A percentile compares a stretch with the other conserved stretches of the same genome.
Conservation (phyloP, 2,329 filamentous ascomycete species). For the Zymoseptoria brevis region DNA sequence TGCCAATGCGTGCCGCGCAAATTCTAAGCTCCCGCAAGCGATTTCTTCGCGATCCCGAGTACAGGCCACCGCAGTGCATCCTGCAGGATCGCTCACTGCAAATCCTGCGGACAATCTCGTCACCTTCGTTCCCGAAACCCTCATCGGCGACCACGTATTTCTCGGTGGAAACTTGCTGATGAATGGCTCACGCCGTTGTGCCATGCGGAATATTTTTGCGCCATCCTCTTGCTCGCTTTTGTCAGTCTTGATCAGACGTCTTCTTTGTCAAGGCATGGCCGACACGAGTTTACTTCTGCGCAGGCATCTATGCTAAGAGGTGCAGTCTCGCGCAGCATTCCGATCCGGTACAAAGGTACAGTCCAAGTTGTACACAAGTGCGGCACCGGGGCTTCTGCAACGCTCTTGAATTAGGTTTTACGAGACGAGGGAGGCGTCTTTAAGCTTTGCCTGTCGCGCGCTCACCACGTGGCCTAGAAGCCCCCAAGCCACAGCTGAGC, state of each 20-base stretch:
- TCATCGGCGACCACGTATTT: not conserved
- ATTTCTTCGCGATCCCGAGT: not conserved
- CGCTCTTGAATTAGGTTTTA: not conserved
- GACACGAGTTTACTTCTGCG: not conserved
- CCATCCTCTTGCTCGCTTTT: not conserved
- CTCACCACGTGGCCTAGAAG: not conserved
- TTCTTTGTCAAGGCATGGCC: not conserved
- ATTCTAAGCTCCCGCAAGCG: not conserved
- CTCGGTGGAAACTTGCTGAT: not conserved
- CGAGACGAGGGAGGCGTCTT: not conserved
- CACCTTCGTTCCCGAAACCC: not conserved
- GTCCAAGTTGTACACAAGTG: not conserved
- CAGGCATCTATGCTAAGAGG: not conserved
- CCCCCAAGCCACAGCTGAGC: not conserved
- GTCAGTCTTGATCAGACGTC: not conserved
- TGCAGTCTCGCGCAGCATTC: not conserved
- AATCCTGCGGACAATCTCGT: not conserved
- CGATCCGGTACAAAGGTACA: not conserved
- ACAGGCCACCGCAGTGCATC: not conserved
- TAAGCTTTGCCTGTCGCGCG: not conserved
- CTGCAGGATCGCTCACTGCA: not conserved
- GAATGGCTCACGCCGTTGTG: not conserved
- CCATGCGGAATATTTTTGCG: not conserved
- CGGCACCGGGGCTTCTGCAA: not conserved
- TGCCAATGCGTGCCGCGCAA: not conserved